A percentile compares a stretch with the other conserved stretches of the same genome.
phyloP scores from a whole-genome alignment of 352 stramenopile genomes.

The Peronospora farinosa region DNA sequence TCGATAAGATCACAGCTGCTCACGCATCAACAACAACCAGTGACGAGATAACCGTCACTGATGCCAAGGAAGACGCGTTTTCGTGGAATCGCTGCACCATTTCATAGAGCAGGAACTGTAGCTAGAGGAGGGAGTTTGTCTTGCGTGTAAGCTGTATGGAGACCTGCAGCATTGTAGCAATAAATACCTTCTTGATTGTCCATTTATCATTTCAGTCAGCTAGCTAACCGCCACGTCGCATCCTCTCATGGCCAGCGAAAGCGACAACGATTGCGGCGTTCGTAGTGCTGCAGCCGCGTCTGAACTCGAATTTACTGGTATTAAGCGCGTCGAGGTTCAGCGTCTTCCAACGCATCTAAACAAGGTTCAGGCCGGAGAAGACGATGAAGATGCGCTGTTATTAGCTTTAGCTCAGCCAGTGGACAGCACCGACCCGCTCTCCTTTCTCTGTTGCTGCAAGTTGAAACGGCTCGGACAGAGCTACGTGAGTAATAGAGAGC shows the following conservation, averaged over 20 bases:
- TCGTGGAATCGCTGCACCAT: slow-evolving; percentile 57
- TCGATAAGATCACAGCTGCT: slow-evolving; percentile 24
- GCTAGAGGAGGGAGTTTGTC: slow-evolving; percentile 22
- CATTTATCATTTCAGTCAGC: background rate
- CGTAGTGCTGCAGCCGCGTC: background rate
- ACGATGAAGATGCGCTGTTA: slow-evolving; percentile 26
- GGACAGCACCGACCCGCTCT: slow-evolving; percentile 42
- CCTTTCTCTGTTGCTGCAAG: slow-evolving; percentile 55
- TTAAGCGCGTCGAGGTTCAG: slow-evolving; percentile 20
- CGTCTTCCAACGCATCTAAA: slow-evolving; percentile 18
- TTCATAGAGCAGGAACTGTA: slow-evolving; percentile 35
- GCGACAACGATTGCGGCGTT: slow-evolving; percentile 14
- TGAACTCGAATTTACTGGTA: slow-evolving; percentile 3
- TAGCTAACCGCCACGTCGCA: background rate
- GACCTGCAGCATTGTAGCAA: slow-evolving; percentile 15
- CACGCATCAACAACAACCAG: slow-evolving; percentile 7
- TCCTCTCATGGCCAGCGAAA: slow-evolving; percentile 24
- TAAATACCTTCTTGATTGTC: slow-evolving; percentile 22
- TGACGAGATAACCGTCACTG: background rate
- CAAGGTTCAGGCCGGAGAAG: slow-evolving; percentile 16
- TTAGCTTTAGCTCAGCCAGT: slow-evolving; percentile 13
- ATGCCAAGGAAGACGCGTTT: slow-evolving; percentile 19
- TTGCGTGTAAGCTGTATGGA: slow-evolving; percentile 4
- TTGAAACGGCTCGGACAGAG: slow-evolving; percentile 45
- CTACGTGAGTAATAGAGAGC: slow-evolving; percentile 21